Base-by-base conservation (phyloP, 2,329 filamentous ascomycete species). In the Helminthosporium solani region DNA sequence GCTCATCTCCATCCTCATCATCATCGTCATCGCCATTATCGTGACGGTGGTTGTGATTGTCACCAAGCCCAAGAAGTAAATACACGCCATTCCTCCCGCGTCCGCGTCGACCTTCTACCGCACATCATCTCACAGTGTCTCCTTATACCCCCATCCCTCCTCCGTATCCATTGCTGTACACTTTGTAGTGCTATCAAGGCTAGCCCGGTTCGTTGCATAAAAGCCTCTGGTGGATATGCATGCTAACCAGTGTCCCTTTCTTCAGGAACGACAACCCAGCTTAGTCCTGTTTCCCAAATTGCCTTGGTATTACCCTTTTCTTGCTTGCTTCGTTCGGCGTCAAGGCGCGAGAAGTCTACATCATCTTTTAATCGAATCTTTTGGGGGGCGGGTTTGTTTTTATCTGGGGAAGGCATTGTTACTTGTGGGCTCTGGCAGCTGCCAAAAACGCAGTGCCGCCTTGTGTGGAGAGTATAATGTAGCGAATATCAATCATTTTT, bases 1-100 rank as follows among this genome's bases (percentile, higher is more conserved):
- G 58, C 84, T 86, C 62, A 89, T 96, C 63, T 75, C 78, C 59
- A 54, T 72, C 38, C 52, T 70, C 53, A 61, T 67, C 51, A 56
- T 68, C 46, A 63, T 67, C 36, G 54, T 67, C 44, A 57, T 75
- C 50, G 67, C 71, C 44, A 50, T 75, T 37, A 64, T 75, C 42
- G 66, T 62, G 23, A 70, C 69, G 21, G 61, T 69, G 3, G 65
- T 70, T 35, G 62, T 64, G 9, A n/a, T n/a, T n/a, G 28, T 31
- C 3, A 31, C 28, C 8, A 6, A 14, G 5, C 28, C 8, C 7
- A 31, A 31, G 28, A 31, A 31, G 28, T 31, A 31, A 31, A 14
- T 31, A 31, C 12, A 4, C 28, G 28, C 28, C 28, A 31, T 31
- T 14, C 14, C 28, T 12, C 14, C 8, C 28, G 8, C 28, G 14